phyloP scores from a whole-genome alignment of 2,329 filamentous ascomycete species.

The Hypoxylon sp. region DNA sequence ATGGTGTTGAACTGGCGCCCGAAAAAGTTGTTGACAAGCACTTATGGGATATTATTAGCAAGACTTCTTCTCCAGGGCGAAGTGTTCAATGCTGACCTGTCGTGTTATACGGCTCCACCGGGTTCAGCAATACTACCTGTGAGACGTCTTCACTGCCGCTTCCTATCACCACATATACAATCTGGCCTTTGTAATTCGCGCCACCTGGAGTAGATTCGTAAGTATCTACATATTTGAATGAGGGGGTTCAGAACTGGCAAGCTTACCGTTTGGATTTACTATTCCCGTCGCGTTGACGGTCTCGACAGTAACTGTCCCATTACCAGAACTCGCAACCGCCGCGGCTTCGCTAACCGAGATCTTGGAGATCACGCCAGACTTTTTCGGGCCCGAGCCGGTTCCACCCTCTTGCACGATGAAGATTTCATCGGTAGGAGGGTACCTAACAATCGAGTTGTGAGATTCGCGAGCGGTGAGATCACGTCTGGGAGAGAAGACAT shows the following conservation, averaged over 20 bases:
- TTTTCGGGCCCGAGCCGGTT: conserved; percentile 58
- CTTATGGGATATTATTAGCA: conserved; percentile 39
- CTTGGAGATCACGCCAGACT: conserved; percentile 61
- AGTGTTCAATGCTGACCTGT: conserved; percentile 48
- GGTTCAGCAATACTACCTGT: conserved; percentile 55
- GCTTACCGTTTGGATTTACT: conserved; percentile 52
- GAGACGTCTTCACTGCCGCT: conserved; percentile 55
- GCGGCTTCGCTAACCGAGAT: conserved; percentile 56
- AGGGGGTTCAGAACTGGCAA: conserved; percentile 57
- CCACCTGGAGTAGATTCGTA: conserved; percentile 48
- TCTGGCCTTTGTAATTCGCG: conserved; percentile 59
- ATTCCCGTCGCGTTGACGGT: too few species aligned
- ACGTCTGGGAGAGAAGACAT: too few species aligned
- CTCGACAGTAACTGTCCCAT: conserved; percentile 53
- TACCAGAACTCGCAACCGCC: conserved; percentile 49
- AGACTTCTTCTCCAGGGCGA: too few species aligned
- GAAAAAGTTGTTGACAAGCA: conserved; percentile 66
- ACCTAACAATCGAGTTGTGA: conserved; percentile 45
- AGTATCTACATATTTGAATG: conserved; percentile 60
- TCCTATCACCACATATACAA: conserved; percentile 60
- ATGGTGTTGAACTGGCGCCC: conserved; percentile 68
- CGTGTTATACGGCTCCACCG: conserved; percentile 58
- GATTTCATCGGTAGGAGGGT: conserved; percentile 57
- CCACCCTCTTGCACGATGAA: conserved; percentile 65
- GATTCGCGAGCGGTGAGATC: too few species aligned